A percentile compares a stretch with the other conserved stretches of the same genome.
phyloP scores from a whole-genome alignment of 768 basidiomycete species.

The Serendipita sp. region DNA sequence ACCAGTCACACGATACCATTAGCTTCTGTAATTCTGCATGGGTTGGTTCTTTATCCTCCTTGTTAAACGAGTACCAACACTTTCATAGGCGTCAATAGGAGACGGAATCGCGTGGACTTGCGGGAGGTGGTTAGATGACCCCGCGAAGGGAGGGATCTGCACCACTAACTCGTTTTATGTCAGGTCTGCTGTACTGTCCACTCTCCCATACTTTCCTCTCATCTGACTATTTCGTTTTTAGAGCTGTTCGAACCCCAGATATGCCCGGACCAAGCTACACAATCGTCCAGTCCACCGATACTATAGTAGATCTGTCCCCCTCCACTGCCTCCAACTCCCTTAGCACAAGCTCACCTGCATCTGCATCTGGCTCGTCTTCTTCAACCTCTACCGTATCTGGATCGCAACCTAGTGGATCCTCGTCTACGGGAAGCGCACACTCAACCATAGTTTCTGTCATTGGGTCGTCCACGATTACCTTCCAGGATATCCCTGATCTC shows the following conservation, averaged over 20 bases:
- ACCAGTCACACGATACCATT: background rate
- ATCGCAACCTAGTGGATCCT: background rate
- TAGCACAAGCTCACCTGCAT: background rate
- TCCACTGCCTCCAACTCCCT: background rate
- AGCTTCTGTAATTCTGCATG: background rate
- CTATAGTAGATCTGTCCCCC: background rate
- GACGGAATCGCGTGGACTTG: conserved; percentile 3
- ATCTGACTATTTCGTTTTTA: background rate
- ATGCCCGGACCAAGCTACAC: conserved; percentile 3
- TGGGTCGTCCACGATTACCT: no score
- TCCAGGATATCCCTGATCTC: no score
- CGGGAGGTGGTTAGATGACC: background rate
- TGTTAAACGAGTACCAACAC: background rate
- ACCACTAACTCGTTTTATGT: background rate
- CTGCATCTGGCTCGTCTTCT: background rate
- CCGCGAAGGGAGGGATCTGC: background rate
- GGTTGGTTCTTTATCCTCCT: background rate
- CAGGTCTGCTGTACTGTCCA: background rate
- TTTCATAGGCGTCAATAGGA: background rate
- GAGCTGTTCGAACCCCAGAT: background rate
- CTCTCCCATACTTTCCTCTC: background rate
- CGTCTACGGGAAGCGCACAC: background rate
- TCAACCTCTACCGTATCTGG: background rate
- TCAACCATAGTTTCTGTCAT: background rate
- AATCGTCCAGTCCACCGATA: background rate